Percentiles rank a stretch among this genome's conserved stretches.
phyloP scores from a whole-genome alignment of 2,329 filamentous ascomycete genomes.

The Cytospora leucostoma region DNA sequence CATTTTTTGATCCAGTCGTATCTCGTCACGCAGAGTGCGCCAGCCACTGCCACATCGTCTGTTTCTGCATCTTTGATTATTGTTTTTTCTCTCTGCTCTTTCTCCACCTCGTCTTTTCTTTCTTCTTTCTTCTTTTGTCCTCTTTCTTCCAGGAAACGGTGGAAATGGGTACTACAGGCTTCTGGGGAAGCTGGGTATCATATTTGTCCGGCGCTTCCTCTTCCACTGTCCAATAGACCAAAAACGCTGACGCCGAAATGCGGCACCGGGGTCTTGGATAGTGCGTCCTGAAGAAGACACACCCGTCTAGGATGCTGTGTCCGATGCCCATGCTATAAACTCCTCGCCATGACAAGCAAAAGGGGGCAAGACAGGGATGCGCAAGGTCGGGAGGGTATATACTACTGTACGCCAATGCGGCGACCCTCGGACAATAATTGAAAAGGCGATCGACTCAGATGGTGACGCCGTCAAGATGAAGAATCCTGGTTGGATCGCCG shows the following conservation, averaged over 20 bases:
- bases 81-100: not conserved
- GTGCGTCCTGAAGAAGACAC: conserved; percentile 1
- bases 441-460: conserved; percentile 17
- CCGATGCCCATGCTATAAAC: conserved; percentile 5
- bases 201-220: conserved; percentile 22
- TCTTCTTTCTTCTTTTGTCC: conserved; percentile 2
- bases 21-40: not conserved
- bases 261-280: not conserved
- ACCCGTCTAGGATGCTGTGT: conserved; percentile 13
- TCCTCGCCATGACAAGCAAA: conserved; percentile 21
- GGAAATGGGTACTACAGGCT: conserved; percentile 21
- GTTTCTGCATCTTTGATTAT: not conserved
- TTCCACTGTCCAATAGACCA: conserved; percentile 8
- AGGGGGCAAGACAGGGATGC: conserved; percentile 2
- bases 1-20: not conserved
- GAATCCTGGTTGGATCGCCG: conserved; percentile 63
- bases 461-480: conserved; percentile 55
- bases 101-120: not conserved
- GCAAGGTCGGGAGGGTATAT: conserved; percentile 16
- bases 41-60: not conserved
- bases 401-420: conserved; percentile 21
- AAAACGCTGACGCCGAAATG: conserved; percentile 13
- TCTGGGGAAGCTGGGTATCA: conserved; percentile 25
- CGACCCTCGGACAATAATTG: not conserved
- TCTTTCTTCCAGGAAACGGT: not conserved